Evolutionary conservation across 768 basidiomycete species (phyloP).

Genomic region (Candolleomyces efflorescens): DNA sequence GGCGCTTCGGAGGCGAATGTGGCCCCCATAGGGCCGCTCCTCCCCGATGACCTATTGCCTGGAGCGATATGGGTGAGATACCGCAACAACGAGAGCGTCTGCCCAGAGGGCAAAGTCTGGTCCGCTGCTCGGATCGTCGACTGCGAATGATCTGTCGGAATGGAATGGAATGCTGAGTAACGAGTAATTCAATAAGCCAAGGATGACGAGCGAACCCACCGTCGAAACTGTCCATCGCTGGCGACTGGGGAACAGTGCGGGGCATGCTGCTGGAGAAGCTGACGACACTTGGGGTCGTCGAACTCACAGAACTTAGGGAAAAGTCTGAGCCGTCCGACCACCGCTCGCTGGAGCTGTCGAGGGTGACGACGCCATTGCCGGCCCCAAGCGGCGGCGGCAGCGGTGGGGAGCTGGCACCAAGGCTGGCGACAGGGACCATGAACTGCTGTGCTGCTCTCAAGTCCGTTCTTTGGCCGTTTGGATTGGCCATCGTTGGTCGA

Average conservation of each 20-base stretch:
- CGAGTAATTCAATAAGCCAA: too few relatives aligned
- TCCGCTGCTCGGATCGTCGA: too few relatives aligned
- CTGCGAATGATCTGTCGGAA: too few relatives aligned
- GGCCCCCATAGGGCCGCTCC: not conserved
- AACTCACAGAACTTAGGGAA: conserved; percentile 4
- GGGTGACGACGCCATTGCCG: not conserved
- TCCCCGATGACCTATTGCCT: not conserved
- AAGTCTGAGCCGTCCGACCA: conserved; percentile 5
- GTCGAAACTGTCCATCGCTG: not conserved
- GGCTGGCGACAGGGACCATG: not conserved
- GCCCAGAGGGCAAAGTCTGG: not conserved
- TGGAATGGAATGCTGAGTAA: too few relatives aligned
- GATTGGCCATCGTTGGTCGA: not conserved
- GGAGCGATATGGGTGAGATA: not conserved
- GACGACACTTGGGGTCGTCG: conserved; percentile 3
- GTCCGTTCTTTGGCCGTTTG: not conserved
- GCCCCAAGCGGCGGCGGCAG: not conserved
- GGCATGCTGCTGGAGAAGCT: conserved; percentile 6
- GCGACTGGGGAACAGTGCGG: not conserved
- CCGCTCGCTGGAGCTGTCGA: not conserved
- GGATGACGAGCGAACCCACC: not conserved
- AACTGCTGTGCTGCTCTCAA: not conserved
- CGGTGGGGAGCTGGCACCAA: not conserved
- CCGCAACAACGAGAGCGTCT: not conserved
- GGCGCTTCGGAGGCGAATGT: not conserved